A percentile compares a stretch with the other conserved stretches of the same genome.
Evolutionary conservation across 2,329 filamentous ascomycete genomes (phyloP).

Genomic region (Epicoccum sorghinum): DNA sequence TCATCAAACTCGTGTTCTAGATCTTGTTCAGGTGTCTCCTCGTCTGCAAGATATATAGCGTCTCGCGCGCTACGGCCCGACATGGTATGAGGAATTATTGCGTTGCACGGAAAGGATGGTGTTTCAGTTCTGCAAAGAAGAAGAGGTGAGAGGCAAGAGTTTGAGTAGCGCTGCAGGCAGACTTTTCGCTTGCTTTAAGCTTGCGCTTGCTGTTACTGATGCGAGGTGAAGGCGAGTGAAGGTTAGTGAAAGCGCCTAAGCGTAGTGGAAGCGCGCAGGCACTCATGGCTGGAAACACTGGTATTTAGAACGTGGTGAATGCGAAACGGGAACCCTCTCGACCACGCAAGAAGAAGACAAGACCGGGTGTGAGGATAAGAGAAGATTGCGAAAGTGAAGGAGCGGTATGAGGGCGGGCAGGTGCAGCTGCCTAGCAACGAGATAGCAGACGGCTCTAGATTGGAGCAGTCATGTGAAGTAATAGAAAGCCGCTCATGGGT

Average conservation of each 20-base stretch:
- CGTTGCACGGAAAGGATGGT: too few relatives aligned
- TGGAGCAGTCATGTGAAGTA: neutral
- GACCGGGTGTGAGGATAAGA: neutral
- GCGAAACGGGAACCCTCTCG: neutral
- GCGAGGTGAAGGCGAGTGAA: neutral
- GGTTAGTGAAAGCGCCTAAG: neutral
- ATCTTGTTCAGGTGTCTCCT: too few relatives aligned
- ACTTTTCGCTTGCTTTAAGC: too few relatives aligned
- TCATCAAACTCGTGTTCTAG: too few relatives aligned
- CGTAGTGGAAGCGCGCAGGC: neutral
- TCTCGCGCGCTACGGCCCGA: too few relatives aligned
- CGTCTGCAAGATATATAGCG: too few relatives aligned
- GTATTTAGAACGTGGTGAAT: neutral
- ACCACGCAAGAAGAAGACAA: neutral
- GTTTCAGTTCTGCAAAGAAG: too few relatives aligned
- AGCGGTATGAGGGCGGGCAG: neutral
- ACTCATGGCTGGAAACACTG: neutral
- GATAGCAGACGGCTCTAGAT: neutral
- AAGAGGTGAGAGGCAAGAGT: too few relatives aligned
- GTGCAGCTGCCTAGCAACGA: neutral
- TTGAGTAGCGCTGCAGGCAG: too few relatives aligned
- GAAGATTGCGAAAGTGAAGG: neutral
- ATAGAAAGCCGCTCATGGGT: constrained; percentile 7
- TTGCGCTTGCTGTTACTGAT: too few relatives aligned
- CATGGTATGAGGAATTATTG: too few relatives aligned